Percentiles rank a stretch among this genome's conserved stretches.
phyloP scores from a whole-genome alignment of 306 rosid species.

The Pterocarpus santalinus region DNA sequence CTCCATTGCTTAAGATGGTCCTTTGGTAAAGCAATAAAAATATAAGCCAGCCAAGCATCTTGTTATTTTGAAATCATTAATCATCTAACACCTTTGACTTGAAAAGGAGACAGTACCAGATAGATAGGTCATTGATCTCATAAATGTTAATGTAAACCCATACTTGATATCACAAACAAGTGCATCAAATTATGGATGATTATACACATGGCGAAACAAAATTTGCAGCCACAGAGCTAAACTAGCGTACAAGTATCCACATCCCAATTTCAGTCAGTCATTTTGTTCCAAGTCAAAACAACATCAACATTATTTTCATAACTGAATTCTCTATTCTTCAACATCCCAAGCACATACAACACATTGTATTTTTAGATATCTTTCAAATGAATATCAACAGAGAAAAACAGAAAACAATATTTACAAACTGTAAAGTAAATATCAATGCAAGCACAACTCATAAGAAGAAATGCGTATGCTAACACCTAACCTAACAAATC shows the following conservation, averaged over 20 bases:
- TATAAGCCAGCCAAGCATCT: not conserved
- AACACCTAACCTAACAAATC: constrained; percentile 10
- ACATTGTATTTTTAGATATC: not conserved
- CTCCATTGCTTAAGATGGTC: constrained; percentile 18
- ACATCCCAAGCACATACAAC: not conserved
- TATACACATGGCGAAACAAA: not conserved
- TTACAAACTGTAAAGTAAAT: constrained; percentile 5
- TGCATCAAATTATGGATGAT: not conserved
- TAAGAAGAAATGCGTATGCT: constrained; percentile 16
- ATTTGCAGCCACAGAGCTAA: not conserved
- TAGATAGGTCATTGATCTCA: constrained; percentile 15
- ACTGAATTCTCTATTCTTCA: constrained; percentile 18
- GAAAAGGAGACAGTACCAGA: constrained; percentile 29
- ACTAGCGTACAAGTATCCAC: not conserved
- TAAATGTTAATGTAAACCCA: not conserved
- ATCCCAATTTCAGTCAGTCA: constrained; percentile 28
- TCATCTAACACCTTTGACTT: constrained; percentile 27
- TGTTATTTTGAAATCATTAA: constrained; percentile 26
- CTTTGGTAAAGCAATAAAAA: constrained; percentile 17
- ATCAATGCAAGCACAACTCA: constrained; percentile 1
- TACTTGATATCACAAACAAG: not conserved
- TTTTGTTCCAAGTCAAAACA: constrained; percentile 16
- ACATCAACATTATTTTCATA: constrained; percentile 20
- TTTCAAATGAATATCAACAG: constrained; percentile 13
- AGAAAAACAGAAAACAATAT: constrained; percentile 1